Evolutionary conservation across 768 basidiomycete genomes (phyloP).

Genomic region (Tricholomella constricta): DNA sequence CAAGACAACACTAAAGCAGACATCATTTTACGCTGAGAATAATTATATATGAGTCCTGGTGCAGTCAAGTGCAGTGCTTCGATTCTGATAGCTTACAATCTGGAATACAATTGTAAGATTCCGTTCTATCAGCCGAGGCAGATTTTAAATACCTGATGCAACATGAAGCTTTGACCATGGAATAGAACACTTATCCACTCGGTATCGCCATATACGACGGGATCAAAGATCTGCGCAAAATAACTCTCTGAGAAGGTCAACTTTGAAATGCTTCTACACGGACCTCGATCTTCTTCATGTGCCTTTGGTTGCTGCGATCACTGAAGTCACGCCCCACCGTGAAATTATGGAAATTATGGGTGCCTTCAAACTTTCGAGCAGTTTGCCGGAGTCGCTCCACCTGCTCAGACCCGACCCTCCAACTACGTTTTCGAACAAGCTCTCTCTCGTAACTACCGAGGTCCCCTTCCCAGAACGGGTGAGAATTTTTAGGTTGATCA

Average conservation of each 20-base stretch:
- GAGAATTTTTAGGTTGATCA: constrained; percentile 25
- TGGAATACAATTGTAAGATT: constrained; percentile 21
- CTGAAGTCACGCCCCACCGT: constrained; percentile 85
- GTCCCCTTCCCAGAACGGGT: constrained; percentile 67
- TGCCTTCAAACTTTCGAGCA: constrained; percentile 74
- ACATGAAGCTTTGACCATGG: constrained; percentile 98
- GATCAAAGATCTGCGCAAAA: constrained; percentile 66
- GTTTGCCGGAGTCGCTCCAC: constrained; percentile 57
- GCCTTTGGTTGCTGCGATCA: constrained; percentile 81
- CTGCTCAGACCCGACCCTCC: constrained; percentile 60
- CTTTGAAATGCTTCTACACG: constrained; percentile 3
- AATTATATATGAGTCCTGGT: constrained; percentile 15
- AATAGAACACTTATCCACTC: constrained; percentile 95
- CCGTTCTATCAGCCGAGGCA: neutral
- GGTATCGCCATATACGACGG: constrained; percentile 85
- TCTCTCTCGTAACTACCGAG: constrained; percentile 56
- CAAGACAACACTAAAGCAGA: constrained; percentile 76
- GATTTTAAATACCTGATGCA: constrained; percentile 80
- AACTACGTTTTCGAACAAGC: constrained; percentile 64
- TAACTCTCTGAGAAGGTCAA: neutral
- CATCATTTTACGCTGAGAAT: constrained; percentile 95
- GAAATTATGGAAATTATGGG: constrained; percentile 98
- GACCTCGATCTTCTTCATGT: constrained; percentile 88
- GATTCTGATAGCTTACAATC: constrained; percentile 44
- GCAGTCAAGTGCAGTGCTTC: constrained; percentile 14